A percentile compares a stretch with the other conserved stretches of the same genome.
These are phyloP conservation scores for Penicillium salamii DNA, from an alignment of 495 filamentous ascomycete species.

Conservation along the genomic window DNA sequence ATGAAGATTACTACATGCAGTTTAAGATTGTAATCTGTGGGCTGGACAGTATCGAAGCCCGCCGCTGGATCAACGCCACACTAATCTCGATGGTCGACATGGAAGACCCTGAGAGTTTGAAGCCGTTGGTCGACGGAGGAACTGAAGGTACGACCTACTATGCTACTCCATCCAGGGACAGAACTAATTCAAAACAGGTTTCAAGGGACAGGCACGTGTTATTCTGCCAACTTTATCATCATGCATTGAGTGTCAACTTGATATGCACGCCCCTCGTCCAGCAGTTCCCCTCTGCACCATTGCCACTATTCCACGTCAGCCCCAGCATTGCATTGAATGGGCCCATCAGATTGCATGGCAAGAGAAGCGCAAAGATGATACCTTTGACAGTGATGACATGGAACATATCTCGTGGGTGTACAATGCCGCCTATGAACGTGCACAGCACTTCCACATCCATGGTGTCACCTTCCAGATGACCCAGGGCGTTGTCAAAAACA, in stretches of 20 bases:
- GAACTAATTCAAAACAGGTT: slow-evolving; percentile 51
- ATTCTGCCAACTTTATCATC: slow-evolving; percentile 88
- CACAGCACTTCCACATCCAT: slow-evolving; percentile 82
- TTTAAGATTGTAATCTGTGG: slow-evolving; percentile 93
- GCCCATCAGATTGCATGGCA: slow-evolving; percentile 87
- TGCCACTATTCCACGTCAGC: slow-evolving; percentile 94
- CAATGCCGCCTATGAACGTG: slow-evolving; percentile 75
- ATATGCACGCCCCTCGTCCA: slow-evolving; percentile 93
- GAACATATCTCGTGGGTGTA: slow-evolving; percentile 98
- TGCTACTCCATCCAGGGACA: neutral
- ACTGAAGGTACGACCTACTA: slow-evolving; percentile 66
- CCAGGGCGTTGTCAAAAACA: slow-evolving; percentile 98
- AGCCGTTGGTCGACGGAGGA: slow-evolving; percentile 93
- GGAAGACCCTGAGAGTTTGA: slow-evolving; percentile 74
- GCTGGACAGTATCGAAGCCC: slow-evolving; percentile 95
- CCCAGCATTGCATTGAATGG: slow-evolving; percentile 99
- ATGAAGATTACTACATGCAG: slow-evolving; percentile 96
- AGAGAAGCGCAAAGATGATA: slow-evolving; percentile 52
- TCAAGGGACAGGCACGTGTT: slow-evolving; percentile 95
- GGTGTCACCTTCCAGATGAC: slow-evolving; percentile 97
- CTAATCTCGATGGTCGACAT: slow-evolving; percentile 85
- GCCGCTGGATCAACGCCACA: slow-evolving; percentile 96
- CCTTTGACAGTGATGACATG: slow-evolving; percentile 92
- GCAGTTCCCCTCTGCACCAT: slow-evolving; percentile 96
- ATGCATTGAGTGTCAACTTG: slow-evolving; percentile 97